Base-by-base conservation (phyloP, 2,329 filamentous ascomycete species). In the Fusarium hainanense region DNA sequence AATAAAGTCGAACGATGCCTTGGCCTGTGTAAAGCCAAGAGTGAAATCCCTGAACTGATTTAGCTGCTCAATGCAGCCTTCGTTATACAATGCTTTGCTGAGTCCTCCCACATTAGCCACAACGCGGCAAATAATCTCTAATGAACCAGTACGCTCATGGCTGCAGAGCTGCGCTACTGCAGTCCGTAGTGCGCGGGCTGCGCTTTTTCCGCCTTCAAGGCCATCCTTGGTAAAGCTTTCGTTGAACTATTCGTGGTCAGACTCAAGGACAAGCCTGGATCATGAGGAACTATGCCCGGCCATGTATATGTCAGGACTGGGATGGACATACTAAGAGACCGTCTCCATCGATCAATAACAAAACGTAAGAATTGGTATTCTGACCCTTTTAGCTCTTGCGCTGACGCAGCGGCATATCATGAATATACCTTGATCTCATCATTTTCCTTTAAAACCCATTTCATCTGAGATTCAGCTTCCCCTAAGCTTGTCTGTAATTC, bases 291-390 rank as follows among this genome's bases (percentile, higher is more conserved):
- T 25, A 10, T 21, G 16, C 9, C 21, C 21, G 21, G 42, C 14
- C 42, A 9, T 23, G 14, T 25, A 25, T 16, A 23, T 25, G 21
- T 25, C 21, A 16, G 23, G 21, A 14, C 14, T 27, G 58, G 44
- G 52, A 40, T 23, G 23, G 52, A 73, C 74, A 56, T 72, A 90
- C 88, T 76, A 90, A 80, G 62, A 90, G 82, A 46, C 87, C 87
- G 76, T 91, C 85, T 40, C 88, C 89, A 75, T 91, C 89, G 70
- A 91, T 85, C 69, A 90, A 75, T 41, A 89, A 83, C 68, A 87
- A 77, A 72, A 90, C 81, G 76, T 91, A 91, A 42, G 85, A 82
- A 77, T 89, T 89, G 51, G 79, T 82, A 62, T 82, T 84, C 85
- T 88, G 71, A 49, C 11, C 41, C 37, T 20, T 46, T 75, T 68